Base-by-base conservation (phyloP, 2,329 filamentous ascomycete genomes). In the Pleoardoris graminearum region DNA sequence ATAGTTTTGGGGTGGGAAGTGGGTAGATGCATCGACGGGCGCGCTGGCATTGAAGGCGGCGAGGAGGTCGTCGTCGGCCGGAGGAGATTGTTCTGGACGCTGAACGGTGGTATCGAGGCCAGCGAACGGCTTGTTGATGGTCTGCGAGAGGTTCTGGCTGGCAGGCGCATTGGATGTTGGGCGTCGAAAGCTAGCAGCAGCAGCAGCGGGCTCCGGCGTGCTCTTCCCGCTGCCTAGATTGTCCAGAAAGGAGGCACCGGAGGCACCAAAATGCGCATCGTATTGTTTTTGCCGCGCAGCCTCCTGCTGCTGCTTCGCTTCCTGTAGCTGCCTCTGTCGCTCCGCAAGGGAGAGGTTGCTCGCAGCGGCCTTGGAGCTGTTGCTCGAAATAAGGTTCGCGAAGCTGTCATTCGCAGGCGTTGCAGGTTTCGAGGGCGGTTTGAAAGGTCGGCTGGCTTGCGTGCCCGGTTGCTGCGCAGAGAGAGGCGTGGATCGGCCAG, bases 301-400 rank as follows among this genome's bases (percentile, higher is more conserved):
- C 55, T 91, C 89, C 70, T 93, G 89, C 54, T 83, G 84, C 57
- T 85, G 82, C 72, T 90, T 89, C 65, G 91, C 87, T 72, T 96
- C 90, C 59, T 89, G 84, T 60, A 96, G 75, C 55, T 85, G 88
- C 65, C 78, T 82, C 70, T 88, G 85, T 47, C 84, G 81, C 65
- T 87, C 85, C 50, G 83, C 76, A 7, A 88, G 76, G 1, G 85
- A 84, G 14, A 97, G 78, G 58, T 88, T 94, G 71, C 85, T 87
- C 25, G 81, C 83, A 48, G 76, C 60, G 70, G 86, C 86, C 45
- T 81, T 76, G 25, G 81, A 74, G 42, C 58, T 65, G 46, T 82
- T 82, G 64, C 88, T 85, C 60, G 81, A 85, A 55, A 91, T 79
- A 46, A 94, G 78, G 64, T 86, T 88, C 66, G 89, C 89, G 75